Evolutionary conservation across 192 early-diverging fungal genomes (phyloP).

Genomic region (Endogone sp.): DNA sequence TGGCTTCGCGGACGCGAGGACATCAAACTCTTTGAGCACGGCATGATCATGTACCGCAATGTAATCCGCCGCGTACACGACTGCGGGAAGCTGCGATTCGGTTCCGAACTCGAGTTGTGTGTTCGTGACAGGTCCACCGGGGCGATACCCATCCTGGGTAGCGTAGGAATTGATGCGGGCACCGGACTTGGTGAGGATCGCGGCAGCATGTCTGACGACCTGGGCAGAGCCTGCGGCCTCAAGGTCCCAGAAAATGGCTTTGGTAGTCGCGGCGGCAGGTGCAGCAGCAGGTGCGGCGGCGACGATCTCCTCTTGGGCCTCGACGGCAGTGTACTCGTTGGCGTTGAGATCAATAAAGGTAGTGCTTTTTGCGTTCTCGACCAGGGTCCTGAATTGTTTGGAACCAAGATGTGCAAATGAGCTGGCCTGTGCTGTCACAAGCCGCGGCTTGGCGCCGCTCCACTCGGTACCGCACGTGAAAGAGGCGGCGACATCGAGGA

Average conservation of each 20-base stretch:
- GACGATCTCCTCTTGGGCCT: background rate
- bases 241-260: constrained; percentile 33
- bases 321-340: constrained; percentile 14
- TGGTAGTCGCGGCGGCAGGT: constrained; percentile 1
- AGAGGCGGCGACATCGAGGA: constrained; percentile 69
- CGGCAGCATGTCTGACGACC: constrained; percentile 31
- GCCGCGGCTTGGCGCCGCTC: constrained; percentile 31
- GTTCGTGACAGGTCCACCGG: constrained; percentile 49
- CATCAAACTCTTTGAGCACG: constrained; percentile 56
- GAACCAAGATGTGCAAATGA: constrained; percentile 24
- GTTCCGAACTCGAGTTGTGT: constrained; percentile 57
- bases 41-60: constrained; percentile 59
- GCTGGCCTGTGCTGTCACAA: constrained; percentile 49
- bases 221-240: constrained; percentile 8
- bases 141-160: constrained; percentile 48
- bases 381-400: constrained; percentile 15
- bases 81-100: constrained; percentile 22
- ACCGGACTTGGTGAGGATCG: constrained; percentile 29
- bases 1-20: constrained; percentile 43
- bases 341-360: constrained; percentile 25
- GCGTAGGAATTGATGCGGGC: constrained; percentile 38
- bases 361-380: constrained; percentile 3
- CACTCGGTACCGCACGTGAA: constrained; percentile 46
- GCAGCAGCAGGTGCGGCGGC: too few species aligned
- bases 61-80: constrained; percentile 49